Percentiles rank a stretch among this genome's conserved stretches.
phyloP scores from a whole-genome alignment of 345 rosid genomes.

The Zanthoxylum bungeanum region DNA sequence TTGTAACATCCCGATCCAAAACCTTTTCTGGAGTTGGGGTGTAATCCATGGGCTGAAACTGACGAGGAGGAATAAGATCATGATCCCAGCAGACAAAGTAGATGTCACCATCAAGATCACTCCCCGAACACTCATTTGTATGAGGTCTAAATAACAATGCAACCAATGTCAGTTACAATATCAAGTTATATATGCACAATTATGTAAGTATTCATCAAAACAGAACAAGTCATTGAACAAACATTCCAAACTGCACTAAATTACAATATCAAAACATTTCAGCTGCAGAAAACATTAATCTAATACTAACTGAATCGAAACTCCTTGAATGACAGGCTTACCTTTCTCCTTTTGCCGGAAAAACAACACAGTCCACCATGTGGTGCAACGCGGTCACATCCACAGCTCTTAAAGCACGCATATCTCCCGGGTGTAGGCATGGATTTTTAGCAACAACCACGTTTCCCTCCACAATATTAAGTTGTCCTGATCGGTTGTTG shows the following conservation, averaged over 20 bases:
- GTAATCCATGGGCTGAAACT: slow-evolving; percentile 39
- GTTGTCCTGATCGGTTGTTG: not conserved
- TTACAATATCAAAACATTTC: not conserved
- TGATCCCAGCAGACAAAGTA: slow-evolving; percentile 46
- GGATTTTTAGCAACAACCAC: slow-evolving; percentile 54
- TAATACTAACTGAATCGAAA: not conserved
- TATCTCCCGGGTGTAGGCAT: slow-evolving; percentile 66
- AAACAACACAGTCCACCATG: slow-evolving; percentile 54
- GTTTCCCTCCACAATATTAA: slow-evolving; percentile 12
- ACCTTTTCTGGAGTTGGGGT: slow-evolving; percentile 20
- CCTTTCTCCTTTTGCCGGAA: slow-evolving; percentile 53
- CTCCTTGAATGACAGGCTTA: slow-evolving; percentile 6
- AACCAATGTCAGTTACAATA: not conserved
- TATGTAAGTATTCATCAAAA: not conserved
- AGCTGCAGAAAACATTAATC: not conserved
- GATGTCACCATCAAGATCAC: slow-evolving; percentile 49
- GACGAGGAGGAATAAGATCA: slow-evolving; percentile 29
- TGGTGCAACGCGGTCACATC: slow-evolving; percentile 41
- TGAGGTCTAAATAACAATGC: slow-evolving; percentile 30
- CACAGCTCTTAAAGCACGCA: slow-evolving; percentile 49
- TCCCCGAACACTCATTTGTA: slow-evolving; percentile 47
- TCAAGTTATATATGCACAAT: not conserved
- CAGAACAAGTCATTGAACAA: not conserved
- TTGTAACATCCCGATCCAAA: slow-evolving; percentile 37
- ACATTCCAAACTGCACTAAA: not conserved